A percentile compares a stretch with the other conserved stretches of the same genome.
These are phyloP conservation scores for Megacollybia marginata DNA, from an alignment of 768 basidiomycete genomes.

Conservation along the genomic window DNA sequence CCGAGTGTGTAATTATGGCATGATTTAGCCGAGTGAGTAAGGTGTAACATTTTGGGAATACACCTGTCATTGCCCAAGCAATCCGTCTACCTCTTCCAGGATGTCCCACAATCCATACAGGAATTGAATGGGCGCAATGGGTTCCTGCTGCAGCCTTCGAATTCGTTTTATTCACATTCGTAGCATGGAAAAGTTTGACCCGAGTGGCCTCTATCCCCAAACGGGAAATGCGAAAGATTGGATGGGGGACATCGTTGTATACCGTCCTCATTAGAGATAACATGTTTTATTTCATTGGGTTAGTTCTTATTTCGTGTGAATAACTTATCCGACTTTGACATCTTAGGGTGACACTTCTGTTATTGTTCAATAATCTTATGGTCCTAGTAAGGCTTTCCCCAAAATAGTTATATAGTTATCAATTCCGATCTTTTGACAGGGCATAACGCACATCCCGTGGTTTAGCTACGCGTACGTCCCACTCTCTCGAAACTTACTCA, in stretches of 20 bases:
- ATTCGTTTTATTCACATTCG: conserved; percentile 32
- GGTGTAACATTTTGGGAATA: too few species aligned
- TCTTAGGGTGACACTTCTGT: conserved; percentile 28
- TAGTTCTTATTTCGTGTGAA: background rate
- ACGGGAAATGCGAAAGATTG: conserved; percentile 15
- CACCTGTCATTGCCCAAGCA: conserved; percentile 26
- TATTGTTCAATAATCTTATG: too few species aligned
- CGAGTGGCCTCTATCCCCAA: conserved; percentile 11
- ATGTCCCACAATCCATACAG: too few species aligned
- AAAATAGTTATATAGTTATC: background rate
- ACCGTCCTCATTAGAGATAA: conserved; percentile 33
- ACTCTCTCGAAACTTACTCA: too few species aligned
- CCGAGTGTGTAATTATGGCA: too few species aligned
- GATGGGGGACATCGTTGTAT: conserved; percentile 20
- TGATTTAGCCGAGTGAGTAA: too few species aligned
- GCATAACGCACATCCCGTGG: conserved; percentile 38
- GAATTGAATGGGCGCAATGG: too few species aligned
- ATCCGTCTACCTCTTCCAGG: too few species aligned
- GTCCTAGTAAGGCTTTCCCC: conserved; percentile 25
- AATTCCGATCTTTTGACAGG: conserved; percentile 15
- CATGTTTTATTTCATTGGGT: conserved; percentile 38
- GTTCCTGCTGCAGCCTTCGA: conserved; percentile 38
- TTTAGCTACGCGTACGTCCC: conserved; percentile 34
- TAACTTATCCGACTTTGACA: background rate
- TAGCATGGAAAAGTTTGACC: conserved; percentile 24